A percentile compares a stretch with the other conserved stretches of the same genome.
phyloP scores from a whole-genome alignment of 164 flowering plant species.

The Santalum album region DNA sequence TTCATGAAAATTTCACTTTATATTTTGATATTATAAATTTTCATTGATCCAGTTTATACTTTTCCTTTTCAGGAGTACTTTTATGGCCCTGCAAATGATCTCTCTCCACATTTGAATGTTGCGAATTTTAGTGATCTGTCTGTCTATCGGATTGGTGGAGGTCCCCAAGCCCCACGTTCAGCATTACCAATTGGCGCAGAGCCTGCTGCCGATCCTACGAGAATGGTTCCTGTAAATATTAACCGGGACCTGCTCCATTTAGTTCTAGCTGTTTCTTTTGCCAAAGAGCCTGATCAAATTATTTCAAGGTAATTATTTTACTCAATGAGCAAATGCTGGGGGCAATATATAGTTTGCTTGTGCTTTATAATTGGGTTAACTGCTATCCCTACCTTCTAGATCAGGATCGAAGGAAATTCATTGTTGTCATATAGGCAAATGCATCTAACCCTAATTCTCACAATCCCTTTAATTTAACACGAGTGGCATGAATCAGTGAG shows the following conservation, averaged over 20 bases:
- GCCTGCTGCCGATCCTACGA: conserved; percentile 82
- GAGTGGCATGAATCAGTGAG: no score
- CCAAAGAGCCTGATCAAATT: conserved; percentile 82
- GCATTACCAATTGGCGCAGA: conserved; percentile 96
- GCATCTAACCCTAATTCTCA: no score
- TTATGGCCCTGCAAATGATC: conserved; percentile 80
- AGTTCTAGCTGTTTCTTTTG: conserved; percentile 89
- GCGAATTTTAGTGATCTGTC: conserved; percentile 70
- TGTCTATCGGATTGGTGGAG: conserved; percentile 80
- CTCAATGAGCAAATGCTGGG: background rate
- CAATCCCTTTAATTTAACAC: no score
- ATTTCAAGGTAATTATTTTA: conserved; percentile 54
- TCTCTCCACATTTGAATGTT: conserved; percentile 73
- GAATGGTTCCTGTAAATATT: conserved; percentile 59
- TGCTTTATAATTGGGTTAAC: no score
- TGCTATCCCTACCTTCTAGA: no score
- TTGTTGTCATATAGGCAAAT: no score
- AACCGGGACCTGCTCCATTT: conserved; percentile 68
- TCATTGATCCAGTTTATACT: no score
- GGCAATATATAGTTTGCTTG: no score
- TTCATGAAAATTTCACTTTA: no score
- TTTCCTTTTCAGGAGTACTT: conserved; percentile 74
- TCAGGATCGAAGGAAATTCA: no score
- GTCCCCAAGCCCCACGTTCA: conserved; percentile 96
- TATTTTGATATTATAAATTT: no score